A percentile compares a stretch with the other conserved stretches of the same genome.
Evolutionary conservation across 176 grass and related monocot species (phyloP).

Genomic region (Dactylis glomerata): DNA sequence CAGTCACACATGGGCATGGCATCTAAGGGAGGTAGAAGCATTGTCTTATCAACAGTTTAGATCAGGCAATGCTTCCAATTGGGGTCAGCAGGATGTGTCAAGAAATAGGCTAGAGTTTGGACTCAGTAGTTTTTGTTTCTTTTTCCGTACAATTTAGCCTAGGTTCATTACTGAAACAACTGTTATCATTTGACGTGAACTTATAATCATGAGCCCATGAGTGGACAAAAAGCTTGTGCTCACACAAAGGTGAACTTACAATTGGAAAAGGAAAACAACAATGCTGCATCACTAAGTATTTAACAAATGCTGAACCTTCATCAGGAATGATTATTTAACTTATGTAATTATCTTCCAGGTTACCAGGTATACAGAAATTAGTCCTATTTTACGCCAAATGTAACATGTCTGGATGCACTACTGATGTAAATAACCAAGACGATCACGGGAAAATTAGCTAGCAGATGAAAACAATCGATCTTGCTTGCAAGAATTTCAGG

Average conservation of each 20-base stretch:
- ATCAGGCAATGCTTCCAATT: not conserved
- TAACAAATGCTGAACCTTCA: not conserved
- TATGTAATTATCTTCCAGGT: not conserved
- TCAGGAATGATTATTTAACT: not conserved
- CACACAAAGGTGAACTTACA: not conserved
- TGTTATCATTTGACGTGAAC: not conserved
- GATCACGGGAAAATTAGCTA: not conserved
- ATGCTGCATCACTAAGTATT: not conserved
- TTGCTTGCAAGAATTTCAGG: conserved; percentile 5
- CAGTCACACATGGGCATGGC: not conserved
- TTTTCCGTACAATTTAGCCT: not conserved
- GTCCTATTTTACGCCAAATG: not conserved
- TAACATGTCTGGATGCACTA: not conserved
- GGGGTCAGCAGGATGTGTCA: not conserved
- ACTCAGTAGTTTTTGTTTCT: not conserved
- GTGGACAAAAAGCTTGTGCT: not conserved
- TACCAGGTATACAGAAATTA: not conserved
- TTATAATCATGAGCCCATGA: not conserved
- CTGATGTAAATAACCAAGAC: not conserved
- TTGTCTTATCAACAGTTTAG: not conserved
- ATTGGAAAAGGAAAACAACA: not conserved
- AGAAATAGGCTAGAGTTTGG: not conserved
- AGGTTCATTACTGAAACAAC: not conserved
- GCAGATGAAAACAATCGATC: not conserved
- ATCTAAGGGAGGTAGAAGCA: not conserved